These are phyloP conservation scores for Trypanosoma melophagium DNA, from an alignment of 208 protist genomes.

Conservation along the genomic window DNA sequence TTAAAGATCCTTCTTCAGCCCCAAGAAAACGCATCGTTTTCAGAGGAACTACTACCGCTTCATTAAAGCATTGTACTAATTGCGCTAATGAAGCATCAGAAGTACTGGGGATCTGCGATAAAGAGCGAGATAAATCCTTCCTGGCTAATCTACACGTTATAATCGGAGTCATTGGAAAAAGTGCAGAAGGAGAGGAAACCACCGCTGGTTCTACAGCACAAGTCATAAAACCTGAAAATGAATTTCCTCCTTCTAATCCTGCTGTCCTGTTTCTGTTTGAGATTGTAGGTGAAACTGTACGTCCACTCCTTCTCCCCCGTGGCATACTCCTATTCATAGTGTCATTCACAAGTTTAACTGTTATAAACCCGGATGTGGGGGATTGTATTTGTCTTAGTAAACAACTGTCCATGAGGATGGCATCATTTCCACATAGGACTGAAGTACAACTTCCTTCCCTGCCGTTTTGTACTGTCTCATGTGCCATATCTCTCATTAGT, in stretches of 20 bases:
- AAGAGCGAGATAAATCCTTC: not conserved
- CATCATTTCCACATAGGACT: constrained; percentile 7
- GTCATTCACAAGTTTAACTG: not conserved
- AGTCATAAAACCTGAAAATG: not conserved
- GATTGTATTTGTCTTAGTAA: not conserved
- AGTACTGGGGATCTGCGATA: not conserved
- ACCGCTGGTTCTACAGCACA: not conserved
- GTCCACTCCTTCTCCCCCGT: not conserved
- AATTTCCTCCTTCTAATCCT: not conserved
- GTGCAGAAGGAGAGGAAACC: not conserved
- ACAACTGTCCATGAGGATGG: constrained; percentile 5
- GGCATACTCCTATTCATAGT: too few relatives aligned
- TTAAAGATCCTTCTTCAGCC: constrained; percentile 14
- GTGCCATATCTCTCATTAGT: not conserved
- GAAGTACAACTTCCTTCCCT: not conserved
- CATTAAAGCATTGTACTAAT: constrained; percentile 5
- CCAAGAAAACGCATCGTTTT: constrained; percentile 24
- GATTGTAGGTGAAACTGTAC: not conserved
- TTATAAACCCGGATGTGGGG: constrained; percentile 10
- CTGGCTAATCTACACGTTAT: constrained; percentile 17
- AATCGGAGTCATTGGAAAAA: constrained; percentile 19
- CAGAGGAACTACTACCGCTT: constrained; percentile 22
- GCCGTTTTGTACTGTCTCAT: too few relatives aligned
- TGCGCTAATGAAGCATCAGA: not conserved
- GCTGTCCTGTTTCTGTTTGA: not conserved